phyloP scores from a whole-genome alignment of 768 basidiomycete genomes.

The Boletus sp. region DNA sequence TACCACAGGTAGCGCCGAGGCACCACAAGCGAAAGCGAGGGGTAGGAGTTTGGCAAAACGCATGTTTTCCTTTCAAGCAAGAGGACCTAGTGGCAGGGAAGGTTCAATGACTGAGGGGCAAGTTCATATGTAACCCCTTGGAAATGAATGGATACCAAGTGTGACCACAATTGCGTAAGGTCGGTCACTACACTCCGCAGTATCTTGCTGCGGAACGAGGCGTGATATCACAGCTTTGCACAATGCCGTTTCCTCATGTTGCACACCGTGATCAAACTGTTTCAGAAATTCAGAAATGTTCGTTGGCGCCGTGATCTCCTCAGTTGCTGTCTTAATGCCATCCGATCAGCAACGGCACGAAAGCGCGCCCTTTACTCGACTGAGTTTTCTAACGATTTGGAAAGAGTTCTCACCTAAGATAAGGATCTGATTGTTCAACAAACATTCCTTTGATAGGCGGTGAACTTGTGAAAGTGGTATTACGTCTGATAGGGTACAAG shows the following conservation, averaged over 20 bases:
- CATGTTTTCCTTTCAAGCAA: constrained; percentile 12
- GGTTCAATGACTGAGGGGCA: neutral
- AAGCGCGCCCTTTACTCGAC: neutral
- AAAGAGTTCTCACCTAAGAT: no score
- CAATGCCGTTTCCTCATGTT: neutral
- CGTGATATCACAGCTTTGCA: neutral
- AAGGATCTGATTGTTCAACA: neutral
- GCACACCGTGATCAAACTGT: neutral
- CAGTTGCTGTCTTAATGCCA: neutral
- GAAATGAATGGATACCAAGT: neutral
- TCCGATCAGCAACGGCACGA: neutral
- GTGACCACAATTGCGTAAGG: neutral
- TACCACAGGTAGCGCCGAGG: constrained; percentile 18
- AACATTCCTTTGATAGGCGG: neutral
- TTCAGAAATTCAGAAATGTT: neutral
- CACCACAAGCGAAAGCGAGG: constrained; percentile 12
- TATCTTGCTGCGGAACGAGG: constrained; percentile 2
- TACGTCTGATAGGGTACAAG: constrained; percentile 24
- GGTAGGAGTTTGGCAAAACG: constrained; percentile 4
- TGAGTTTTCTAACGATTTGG: neutral
- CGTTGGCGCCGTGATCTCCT: no score
- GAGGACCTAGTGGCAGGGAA: neutral
- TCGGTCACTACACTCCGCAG: constrained; percentile 5
- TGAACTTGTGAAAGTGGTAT: constrained; percentile 15
- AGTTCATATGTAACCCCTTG: neutral